Evolutionary conservation across 2,329 filamentous ascomycete species (phyloP), one percentile per base, ranked within the genome.

Genomic region (Fonsecaea nubica): DNA sequence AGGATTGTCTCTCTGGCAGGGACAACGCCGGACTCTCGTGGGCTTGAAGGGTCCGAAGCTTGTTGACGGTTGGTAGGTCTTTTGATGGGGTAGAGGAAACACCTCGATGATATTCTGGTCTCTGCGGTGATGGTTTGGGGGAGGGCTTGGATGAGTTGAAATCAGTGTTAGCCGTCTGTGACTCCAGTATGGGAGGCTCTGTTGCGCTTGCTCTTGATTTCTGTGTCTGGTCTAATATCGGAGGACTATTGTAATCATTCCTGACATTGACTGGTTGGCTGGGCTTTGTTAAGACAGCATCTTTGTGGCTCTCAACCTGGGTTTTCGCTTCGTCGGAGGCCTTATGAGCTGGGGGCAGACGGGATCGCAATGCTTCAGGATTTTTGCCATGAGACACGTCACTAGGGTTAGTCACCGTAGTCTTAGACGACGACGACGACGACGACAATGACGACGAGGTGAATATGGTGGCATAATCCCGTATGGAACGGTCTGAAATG

Each of bases 41-140:
- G 10, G 15, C 25, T 55, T 55, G 70, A 33, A 69, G 68, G 63
- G 76, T 76, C 45, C 81, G 75, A 32, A 81, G 71, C 69, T 80
- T 82, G 4, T 77, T 78, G 55, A 83, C 81, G 30, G 74, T 75
- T 7, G 81, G 81, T 35, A 82, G 76, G 55, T 80, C 76, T 69
- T 77, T 75, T 2, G 80, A 82, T n/a, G 81, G 81, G 13, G 80
- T 78, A 35, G 80, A 81, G n/a, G 81, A 82, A n/a, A 81, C 69
- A 48, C 79, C 76, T 18, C 79, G 77, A 62, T 71, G 65, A 56
- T 73, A 69, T 6, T 75, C 75, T 53, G 77, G 76, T 42, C 74
- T 71, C 61, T 74, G 50, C 25, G 58, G 13, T 35, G 53, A 55
- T 57, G 59, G 25, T 48, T 55, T 33, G 1, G 8, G 21, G 8